phyloP scores from a whole-genome alignment of 2,329 filamentous ascomycete genomes.

The Verticillium nubilum region DNA sequence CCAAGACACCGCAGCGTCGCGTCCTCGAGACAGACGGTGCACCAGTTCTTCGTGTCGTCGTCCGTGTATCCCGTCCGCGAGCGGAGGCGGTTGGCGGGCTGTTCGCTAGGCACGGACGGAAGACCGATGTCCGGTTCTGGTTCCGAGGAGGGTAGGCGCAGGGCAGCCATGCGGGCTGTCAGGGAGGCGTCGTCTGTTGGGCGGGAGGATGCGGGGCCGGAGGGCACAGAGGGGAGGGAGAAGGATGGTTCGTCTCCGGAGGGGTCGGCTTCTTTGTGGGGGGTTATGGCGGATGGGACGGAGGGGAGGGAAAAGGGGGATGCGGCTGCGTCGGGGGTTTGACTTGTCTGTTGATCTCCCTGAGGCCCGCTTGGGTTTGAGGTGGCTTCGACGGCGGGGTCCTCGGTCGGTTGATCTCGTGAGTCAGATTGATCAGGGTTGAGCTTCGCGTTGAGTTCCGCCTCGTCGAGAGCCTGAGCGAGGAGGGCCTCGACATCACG shows the following conservation, averaged over 20 bases:
- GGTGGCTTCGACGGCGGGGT: not conserved
- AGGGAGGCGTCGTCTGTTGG: constrained; percentile 33
- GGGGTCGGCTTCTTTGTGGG: constrained; percentile 6
- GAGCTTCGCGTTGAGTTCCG: constrained; percentile 25
- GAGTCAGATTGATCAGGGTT: not conserved
- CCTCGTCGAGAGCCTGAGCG: constrained; percentile 39
- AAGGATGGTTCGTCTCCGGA: constrained; percentile 9
- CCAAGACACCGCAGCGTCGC: constrained; percentile 67
- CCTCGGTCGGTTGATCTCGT: not conserved
- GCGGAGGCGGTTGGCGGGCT: constrained; percentile 36
- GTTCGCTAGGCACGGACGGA: constrained; percentile 44
- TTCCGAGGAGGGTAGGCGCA: constrained; percentile 29
- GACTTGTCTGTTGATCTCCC: not conserved
- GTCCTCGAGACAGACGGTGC: constrained; percentile 76
- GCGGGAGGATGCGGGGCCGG: constrained; percentile 22
- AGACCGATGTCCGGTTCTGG: constrained; percentile 21
- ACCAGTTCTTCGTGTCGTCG: constrained; percentile 72
- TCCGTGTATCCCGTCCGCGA: constrained; percentile 50
- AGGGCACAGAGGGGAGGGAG: constrained; percentile 34
- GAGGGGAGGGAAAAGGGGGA: constrained; percentile 33
- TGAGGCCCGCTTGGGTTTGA: not conserved
- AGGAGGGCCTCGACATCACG: constrained; percentile 39
- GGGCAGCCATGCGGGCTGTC: constrained; percentile 45
- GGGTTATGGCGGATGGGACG: constrained; percentile 31
- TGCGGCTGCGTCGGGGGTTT: not conserved